phyloP scores from a whole-genome alignment of 148 eudicot genomes.

The Spergularia bocconei region DNA sequence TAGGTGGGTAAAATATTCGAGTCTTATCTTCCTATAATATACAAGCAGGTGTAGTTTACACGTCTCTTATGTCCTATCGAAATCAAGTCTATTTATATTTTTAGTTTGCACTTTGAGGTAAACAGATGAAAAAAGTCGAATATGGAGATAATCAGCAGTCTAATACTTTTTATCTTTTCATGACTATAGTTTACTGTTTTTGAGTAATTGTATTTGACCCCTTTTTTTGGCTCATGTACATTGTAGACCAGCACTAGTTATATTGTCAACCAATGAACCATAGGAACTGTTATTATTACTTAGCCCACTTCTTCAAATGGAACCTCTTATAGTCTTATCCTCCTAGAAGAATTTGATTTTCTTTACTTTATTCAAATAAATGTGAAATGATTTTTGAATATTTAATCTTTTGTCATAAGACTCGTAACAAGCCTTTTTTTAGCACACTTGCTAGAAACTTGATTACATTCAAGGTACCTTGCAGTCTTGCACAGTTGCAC shows the following conservation, averaged over 20 bases:
- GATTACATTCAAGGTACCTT: neutral
- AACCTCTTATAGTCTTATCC: neutral
- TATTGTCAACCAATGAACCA: neutral
- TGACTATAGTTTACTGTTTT: neutral
- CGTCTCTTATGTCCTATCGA: neutral
- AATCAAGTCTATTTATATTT: too few relatives aligned
- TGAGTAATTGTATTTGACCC: neutral
- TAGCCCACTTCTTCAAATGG: neutral
- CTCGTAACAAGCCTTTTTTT: neutral
- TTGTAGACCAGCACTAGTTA: too few relatives aligned
- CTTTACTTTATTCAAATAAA: neutral
- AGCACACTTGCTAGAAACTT: conserved; percentile 9
- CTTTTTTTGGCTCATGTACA: neutral
- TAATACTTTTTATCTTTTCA: neutral
- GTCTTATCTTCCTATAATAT: neutral
- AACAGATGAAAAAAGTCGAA: neutral
- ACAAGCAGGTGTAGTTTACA: neutral
- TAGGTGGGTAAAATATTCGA: neutral
- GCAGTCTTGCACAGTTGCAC: too few relatives aligned
- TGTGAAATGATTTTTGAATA: neutral
- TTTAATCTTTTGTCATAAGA: neutral
- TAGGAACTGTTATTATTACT: neutral
- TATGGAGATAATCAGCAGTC: neutral
- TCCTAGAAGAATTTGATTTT: neutral
- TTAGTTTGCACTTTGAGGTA: neutral